Base-by-base conservation (phyloP, 371 early-diverging fungal species). In the Coemansia sp. region DNA sequence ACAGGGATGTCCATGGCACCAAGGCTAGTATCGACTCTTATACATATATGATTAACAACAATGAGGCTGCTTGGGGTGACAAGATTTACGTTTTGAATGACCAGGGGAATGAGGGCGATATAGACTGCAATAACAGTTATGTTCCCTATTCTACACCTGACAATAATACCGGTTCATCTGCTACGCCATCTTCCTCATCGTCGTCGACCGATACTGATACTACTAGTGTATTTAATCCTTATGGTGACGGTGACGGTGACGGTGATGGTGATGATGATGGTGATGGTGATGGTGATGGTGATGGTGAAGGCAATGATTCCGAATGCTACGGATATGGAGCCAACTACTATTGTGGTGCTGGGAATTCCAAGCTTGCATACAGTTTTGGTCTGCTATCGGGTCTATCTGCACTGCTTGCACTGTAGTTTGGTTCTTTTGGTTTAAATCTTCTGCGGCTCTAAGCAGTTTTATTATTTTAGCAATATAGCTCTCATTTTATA, bases 21-120 rank as follows among this genome's bases (percentile, higher is more conserved):
- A 54, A 59, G 18, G 60, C 53, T 6, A 63, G 74, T 16, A 68
- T 77, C 14, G 37, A 63, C 16, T 63, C 71, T 0, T 71, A 59
- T 40, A 58, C 52, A 21, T 63, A 63, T 22, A 67, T 71, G 34
- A 63, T 67, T 24, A 31, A 59, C 22, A 50, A 52, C 26, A 34
- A 27, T 27, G 54, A 11, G 16, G 26, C n/a, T 16, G 29, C 1
- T 6, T 68, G 69, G 69, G 37, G 37, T 14, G 40, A 48, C n/a
- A 54, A 55, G 3, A 61, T 69, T 50, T 10, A 47, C 11, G 61
- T 65, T 11, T 51, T 69, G 37, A 50, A 64, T 26, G 21, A 69
- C 45, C 24, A 26, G 14, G 69, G 61, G 0, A 5, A 47, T 22
- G 21, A 24, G 13, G 61, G 60, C 42, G 63, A 63, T 11, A 29